Percentiles rank a stretch among this genome's conserved stretches.
These are phyloP conservation scores for Wickerhamomyces hampshirensis DNA, from an alignment of 805 yeast genomes.

Conservation along the genomic window DNA sequence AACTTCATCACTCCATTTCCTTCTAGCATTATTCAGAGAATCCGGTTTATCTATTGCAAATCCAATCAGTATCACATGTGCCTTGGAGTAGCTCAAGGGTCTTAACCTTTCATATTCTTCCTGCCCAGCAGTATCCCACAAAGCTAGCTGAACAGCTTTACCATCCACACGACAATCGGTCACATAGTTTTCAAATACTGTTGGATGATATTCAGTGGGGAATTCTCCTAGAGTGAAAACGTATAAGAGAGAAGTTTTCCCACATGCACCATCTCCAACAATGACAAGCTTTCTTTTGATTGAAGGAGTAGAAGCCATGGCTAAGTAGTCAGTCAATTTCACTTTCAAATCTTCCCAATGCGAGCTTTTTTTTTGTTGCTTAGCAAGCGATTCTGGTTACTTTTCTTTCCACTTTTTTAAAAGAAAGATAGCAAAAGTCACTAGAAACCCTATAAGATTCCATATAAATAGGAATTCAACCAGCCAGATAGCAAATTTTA, in stretches of 20 bases:
- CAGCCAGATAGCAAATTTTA: too few relatives aligned
- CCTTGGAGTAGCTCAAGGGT: constrained; percentile 83
- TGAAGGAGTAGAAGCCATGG: constrained; percentile 12
- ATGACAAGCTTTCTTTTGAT: constrained; percentile 76
- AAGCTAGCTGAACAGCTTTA: constrained; percentile 77
- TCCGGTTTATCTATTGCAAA: constrained; percentile 84
- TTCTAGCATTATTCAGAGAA: constrained; percentile 73
- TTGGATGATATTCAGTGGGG: constrained; percentile 89
- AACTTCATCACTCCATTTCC: constrained; percentile 88
- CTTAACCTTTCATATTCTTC: constrained; percentile 90
- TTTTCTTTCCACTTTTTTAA: too few relatives aligned
- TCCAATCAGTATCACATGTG: constrained; percentile 81
- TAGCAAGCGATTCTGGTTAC: too few relatives aligned
- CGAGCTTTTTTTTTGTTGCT: too few relatives aligned
- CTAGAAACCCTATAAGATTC: too few relatives aligned
- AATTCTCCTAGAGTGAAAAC: constrained; percentile 92
- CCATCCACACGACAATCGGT: constrained; percentile 94
- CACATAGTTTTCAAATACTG: constrained; percentile 91
- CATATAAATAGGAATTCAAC: too few relatives aligned
- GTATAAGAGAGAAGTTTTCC: constrained; percentile 84
- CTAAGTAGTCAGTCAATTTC: too few relatives aligned
- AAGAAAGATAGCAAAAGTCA: too few relatives aligned
- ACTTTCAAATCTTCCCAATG: too few relatives aligned
- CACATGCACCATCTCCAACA: constrained; percentile 95
- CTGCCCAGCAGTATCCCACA: constrained; percentile 98